Percentiles rank a stretch among this genome's conserved stretches.
Conservation (phyloP, 257 asterid genomes). For the Ophiorrhiza pumila region DNA sequence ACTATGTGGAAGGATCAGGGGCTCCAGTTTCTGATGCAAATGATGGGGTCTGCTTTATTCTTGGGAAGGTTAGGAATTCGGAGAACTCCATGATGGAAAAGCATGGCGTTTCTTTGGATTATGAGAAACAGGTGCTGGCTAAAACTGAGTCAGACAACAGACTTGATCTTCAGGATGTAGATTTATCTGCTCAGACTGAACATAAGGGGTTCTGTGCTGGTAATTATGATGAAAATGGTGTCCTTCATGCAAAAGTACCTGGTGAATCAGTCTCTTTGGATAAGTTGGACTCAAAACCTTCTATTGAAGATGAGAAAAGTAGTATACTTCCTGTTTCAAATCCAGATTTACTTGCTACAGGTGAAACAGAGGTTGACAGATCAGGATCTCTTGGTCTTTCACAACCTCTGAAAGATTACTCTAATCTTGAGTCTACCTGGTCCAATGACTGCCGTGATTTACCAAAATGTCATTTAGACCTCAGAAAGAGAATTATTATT, state of each 20-base stretch:
- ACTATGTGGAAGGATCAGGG: constrained; percentile 39
- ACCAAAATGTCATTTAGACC: constrained; percentile 33
- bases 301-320: constrained; percentile 35
- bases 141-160: constrained; percentile 27
- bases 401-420: constrained; percentile 31
- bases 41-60: constrained; percentile 63
- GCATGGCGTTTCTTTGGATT: constrained; percentile 36
- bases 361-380: constrained; percentile 27
- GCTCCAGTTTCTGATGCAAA: constrained; percentile 52
- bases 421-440: constrained; percentile 28
- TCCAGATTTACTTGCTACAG: constrained; percentile 33
- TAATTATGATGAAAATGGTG: constrained; percentile 38
- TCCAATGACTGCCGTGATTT: constrained; percentile 21
- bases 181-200: constrained; percentile 33
- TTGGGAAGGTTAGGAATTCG: constrained; percentile 49
- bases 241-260: constrained; percentile 28
- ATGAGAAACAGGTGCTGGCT: constrained; percentile 33
- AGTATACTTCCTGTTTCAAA: constrained; percentile 24
- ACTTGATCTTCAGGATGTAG: constrained; percentile 31
- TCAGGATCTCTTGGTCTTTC: constrained; percentile 25
- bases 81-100: constrained; percentile 37
- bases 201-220: constrained; percentile 27
- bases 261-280: constrained; percentile 29
- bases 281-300: constrained; percentile 27
- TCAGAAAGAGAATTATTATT: constrained; percentile 57